phyloP scores from a whole-genome alignment of 805 yeast species.

The Candida hungchunana region DNA sequence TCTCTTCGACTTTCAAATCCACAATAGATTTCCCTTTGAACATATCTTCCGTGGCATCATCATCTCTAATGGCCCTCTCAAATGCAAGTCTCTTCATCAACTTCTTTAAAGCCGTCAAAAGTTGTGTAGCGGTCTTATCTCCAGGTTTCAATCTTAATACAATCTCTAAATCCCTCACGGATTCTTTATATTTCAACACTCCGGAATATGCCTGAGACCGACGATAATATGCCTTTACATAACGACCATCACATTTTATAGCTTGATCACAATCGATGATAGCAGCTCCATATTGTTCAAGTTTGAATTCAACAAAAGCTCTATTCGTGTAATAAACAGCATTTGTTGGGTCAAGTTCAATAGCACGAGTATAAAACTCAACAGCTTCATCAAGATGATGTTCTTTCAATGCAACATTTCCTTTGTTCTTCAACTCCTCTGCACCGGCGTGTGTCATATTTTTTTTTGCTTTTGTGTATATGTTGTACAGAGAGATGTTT shows the following conservation, averaged over 20 bases:
- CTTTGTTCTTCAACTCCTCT: conserved; percentile 58
- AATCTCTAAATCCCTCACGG: conserved; percentile 61
- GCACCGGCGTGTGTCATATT: conserved; percentile 33
- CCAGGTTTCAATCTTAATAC: conserved; percentile 61
- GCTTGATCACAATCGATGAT: conserved; percentile 74
- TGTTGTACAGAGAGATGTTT: neutral
- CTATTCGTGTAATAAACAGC: conserved; percentile 76
- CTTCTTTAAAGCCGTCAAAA: conserved; percentile 58
- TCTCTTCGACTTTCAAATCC: conserved; percentile 39
- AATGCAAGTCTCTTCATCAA: conserved; percentile 72
- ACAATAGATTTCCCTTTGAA: conserved; percentile 22
- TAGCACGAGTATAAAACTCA: conserved; percentile 70
- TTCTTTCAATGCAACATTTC: conserved; percentile 67
- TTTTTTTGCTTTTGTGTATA: too few relatives aligned
- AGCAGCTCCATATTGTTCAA: conserved; percentile 85
- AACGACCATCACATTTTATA: conserved; percentile 57
- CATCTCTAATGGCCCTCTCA: conserved; percentile 80
- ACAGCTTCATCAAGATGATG: conserved; percentile 63
- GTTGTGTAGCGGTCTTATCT: conserved; percentile 62
- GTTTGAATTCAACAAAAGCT: conserved; percentile 83
- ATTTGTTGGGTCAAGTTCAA: conserved; percentile 52
- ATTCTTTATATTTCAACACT: conserved; percentile 67
- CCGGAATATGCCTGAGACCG: conserved; percentile 81
- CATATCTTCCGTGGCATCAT: conserved; percentile 50
- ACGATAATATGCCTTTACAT: conserved; percentile 80